Percentiles rank a stretch among this genome's conserved stretches.
Evolutionary conservation across 495 filamentous ascomycete genomes (phyloP).

Genomic region (Xylaria grammica): DNA sequence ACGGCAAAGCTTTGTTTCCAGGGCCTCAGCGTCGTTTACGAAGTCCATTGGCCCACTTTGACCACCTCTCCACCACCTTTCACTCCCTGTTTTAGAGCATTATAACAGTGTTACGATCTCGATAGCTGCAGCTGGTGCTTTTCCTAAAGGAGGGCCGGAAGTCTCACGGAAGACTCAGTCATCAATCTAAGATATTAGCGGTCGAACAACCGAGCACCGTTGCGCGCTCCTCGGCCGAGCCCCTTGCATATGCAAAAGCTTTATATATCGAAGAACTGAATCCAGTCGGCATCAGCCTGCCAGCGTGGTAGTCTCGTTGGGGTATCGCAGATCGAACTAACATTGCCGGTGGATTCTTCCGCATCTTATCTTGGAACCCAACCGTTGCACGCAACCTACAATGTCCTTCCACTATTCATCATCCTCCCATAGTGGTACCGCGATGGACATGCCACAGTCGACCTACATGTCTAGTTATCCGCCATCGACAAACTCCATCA

Average conservation of each 20-base stretch:
- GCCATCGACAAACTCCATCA: constrained; percentile 45
- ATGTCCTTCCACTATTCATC: constrained; percentile 61
- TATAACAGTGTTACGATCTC: constrained; percentile 30
- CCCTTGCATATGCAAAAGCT: not conserved
- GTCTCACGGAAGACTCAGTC: constrained; percentile 25
- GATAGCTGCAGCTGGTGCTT: not conserved
- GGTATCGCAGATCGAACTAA: constrained; percentile 14
- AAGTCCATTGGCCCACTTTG: constrained; percentile 34
- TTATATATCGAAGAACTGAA: constrained; percentile 5
- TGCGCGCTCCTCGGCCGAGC: not conserved
- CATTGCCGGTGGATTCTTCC: not conserved
- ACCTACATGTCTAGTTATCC: constrained; percentile 48
- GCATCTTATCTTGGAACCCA: constrained; percentile 4
- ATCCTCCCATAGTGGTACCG: constrained; percentile 49
- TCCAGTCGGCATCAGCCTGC: not conserved
- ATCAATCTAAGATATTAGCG: constrained; percentile 24
- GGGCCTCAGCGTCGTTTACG: constrained; percentile 24
- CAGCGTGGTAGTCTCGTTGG: not conserved
- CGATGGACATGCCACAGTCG: constrained; percentile 49
- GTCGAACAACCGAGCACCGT: constrained; percentile 6
- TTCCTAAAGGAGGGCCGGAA: constrained; percentile 5
- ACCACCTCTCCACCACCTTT: constrained; percentile 33
- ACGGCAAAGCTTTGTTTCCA: constrained; percentile 32
- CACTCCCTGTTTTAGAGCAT: constrained; percentile 25
- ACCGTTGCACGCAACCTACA: constrained; percentile 4